phyloP scores from a whole-genome alignment of 257 asterid species.

The Salvia miltiorrhiza region DNA sequence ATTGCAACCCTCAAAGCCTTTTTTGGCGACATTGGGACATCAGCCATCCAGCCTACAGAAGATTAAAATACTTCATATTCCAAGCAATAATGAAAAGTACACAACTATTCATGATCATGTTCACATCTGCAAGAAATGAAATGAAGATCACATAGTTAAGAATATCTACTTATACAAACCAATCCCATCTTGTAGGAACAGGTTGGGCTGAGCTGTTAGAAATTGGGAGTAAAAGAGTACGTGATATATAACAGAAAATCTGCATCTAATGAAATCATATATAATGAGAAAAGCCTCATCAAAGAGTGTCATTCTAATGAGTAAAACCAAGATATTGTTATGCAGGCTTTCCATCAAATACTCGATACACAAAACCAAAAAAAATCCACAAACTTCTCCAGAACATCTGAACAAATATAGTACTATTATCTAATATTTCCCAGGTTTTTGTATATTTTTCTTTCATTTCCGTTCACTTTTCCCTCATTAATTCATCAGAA shows the following conservation, averaged over 20 bases:
- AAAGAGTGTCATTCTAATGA: neutral
- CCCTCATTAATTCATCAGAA: neutral
- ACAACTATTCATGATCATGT: neutral
- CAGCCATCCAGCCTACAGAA: slow-evolving; percentile 34
- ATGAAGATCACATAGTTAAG: neutral
- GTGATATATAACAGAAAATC: neutral
- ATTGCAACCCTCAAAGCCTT: slow-evolving; percentile 78
- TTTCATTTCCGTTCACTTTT: neutral
- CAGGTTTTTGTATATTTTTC: neutral
- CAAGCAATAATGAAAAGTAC: slow-evolving; percentile 2
- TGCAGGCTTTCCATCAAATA: neutral
- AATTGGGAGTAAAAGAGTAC: neutral
- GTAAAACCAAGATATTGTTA: neutral
- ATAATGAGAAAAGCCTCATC: slow-evolving; percentile 8
- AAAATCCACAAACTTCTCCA: neutral
- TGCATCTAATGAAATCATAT: neutral
- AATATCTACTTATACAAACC: neutral
- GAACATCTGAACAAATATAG: neutral
- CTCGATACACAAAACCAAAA: neutral
- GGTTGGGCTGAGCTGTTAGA: neutral
- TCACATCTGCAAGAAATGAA: slow-evolving; percentile 1
- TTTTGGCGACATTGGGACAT: slow-evolving; percentile 47
- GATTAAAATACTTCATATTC: slow-evolving; percentile 1
- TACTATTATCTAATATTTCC: neutral
- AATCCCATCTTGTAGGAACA: neutral